Percentiles rank a stretch among this genome's conserved stretches.
Conservation (phyloP, 75 land plant genomes). For the Azolla pinnata region DNA sequence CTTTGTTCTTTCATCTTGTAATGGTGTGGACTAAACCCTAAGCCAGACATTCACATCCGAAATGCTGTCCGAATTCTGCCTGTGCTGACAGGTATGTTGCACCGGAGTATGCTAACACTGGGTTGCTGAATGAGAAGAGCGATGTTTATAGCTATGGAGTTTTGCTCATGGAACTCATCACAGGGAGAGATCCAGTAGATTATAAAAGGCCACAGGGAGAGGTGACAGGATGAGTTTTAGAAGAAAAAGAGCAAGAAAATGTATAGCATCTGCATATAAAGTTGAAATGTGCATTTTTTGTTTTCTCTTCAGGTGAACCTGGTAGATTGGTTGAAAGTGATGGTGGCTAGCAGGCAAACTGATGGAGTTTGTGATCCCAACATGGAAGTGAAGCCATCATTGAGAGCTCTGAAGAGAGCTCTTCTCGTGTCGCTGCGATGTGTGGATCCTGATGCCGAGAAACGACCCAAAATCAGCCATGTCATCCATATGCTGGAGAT, state of each 20-base stretch:
- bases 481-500: conserved; percentile 74
- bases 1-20: too few relatives aligned
- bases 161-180: conserved; percentile 72
- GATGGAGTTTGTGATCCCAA: conserved; percentile 76
- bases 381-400: conserved; percentile 51
- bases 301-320: conserved; percentile 51
- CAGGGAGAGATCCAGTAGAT: conserved; percentile 81
- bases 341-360: conserved; percentile 55
- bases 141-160: conserved; percentile 90
- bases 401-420: conserved; percentile 44
- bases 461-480: conserved; percentile 72
- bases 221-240: conserved; percentile 21
- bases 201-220: conserved; percentile 71
- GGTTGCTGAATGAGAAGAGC: conserved; percentile 77
- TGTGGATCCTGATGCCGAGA: conserved; percentile 70
- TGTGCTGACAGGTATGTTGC: conserved; percentile 58
- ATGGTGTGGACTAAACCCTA: too few relatives aligned
- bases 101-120: conserved; percentile 87
- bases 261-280: background rate
- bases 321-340: conserved; percentile 81
- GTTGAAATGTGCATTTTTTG: background rate
- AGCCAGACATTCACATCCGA: too few relatives aligned
- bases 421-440: conserved; percentile 56
- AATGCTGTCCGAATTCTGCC: too few relatives aligned
- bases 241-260: background rate